These are phyloP conservation scores for Blastobotrys peoriensis DNA, from an alignment of 805 yeast species.

Conservation along the genomic window DNA sequence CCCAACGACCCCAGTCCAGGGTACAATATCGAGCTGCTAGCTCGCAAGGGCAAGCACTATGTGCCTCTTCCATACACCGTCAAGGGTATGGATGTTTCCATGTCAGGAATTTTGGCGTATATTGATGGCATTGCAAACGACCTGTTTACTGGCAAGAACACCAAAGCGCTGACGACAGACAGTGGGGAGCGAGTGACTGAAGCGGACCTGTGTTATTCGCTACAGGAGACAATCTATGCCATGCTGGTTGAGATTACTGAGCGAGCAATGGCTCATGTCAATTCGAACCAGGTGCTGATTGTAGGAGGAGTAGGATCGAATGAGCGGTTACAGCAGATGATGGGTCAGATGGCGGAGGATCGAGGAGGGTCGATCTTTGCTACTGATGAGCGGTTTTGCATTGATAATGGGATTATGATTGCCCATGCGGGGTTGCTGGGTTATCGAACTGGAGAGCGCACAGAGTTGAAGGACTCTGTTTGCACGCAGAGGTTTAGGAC, in stretches of 20 bases:
- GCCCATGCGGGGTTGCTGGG: slow-evolving; percentile 94
- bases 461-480: slow-evolving; percentile 59
- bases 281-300: slow-evolving; percentile 78
- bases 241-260: slow-evolving; percentile 98
- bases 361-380: slow-evolving; percentile 87
- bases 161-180: slow-evolving; percentile 21
- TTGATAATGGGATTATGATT: slow-evolving; percentile 97
- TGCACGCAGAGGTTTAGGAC: slow-evolving; percentile 94
- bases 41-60: slow-evolving; percentile 50
- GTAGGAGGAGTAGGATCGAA: slow-evolving; percentile 99
- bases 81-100: slow-evolving; percentile 95
- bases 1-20: slow-evolving; percentile 97
- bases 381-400: slow-evolving; percentile 94
- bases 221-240: slow-evolving; percentile 88
- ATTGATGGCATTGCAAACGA: slow-evolving; percentile 78
- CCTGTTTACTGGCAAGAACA: slow-evolving; percentile 42
- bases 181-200: slow-evolving; percentile 53
- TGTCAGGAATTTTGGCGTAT: slow-evolving; percentile 90
- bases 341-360: slow-evolving; percentile 89
- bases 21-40: slow-evolving; percentile 91
- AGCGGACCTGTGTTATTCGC: slow-evolving; percentile 86
- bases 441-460: slow-evolving; percentile 69
- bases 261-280: slow-evolving; percentile 97
- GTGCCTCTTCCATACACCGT: slow-evolving; percentile 91
- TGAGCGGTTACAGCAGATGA: slow-evolving; percentile 87